Evolutionary conservation across 2,329 filamentous ascomycete species (phyloP), one percentile per base, ranked within the genome.

Genomic region (Dendryphion nanum): DNA sequence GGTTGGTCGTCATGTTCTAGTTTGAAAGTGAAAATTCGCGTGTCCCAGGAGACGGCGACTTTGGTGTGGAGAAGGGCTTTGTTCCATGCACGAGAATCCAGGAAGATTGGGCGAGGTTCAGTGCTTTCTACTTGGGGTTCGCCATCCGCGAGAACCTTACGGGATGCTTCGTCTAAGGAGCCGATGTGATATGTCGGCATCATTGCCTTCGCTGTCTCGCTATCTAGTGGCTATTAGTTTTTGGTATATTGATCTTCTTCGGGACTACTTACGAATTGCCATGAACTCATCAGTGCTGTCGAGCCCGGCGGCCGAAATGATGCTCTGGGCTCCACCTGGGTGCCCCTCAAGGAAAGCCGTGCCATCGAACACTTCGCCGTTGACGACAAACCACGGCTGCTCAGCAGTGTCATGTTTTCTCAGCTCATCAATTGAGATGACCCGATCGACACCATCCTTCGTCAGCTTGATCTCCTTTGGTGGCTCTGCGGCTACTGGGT

Each of bases 161-260:
- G 71, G 1, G 82, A 78, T 15, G 71, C 71, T 47, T 80, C 70
- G 50, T 86, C 79, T 10, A 95, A 76, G 0, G 81, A 81, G 35
- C 90, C 90, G 48, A 96, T 82, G 63, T 96, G 89, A 58, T 95
- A 94, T 30, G 76, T 67, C 8, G 79, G 77, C 84, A 96, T 89
- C 89, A 95, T 95, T 14, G 76, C 77, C 68, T 94, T 95, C 21
- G 90, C 90, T 13, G 86, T 95, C 69, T 95, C 89, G 61, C 85
- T 90, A 63, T 95, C 88, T 91, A 57, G 40, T 32, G 24, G 24
- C 12, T 44, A 42, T 66, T 50, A 68, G 58, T 28, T 17, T 21
- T n/a, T 13, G 16, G 3, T 17, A n/a, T 29, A 3, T 16, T 24
- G n/a, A 14, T 13, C 4, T n/a, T 5, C 10, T 3, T 20, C 4